phyloP scores from a whole-genome alignment of 2,329 filamentous ascomycete genomes.

The Macrophomina phaseolina region DNA sequence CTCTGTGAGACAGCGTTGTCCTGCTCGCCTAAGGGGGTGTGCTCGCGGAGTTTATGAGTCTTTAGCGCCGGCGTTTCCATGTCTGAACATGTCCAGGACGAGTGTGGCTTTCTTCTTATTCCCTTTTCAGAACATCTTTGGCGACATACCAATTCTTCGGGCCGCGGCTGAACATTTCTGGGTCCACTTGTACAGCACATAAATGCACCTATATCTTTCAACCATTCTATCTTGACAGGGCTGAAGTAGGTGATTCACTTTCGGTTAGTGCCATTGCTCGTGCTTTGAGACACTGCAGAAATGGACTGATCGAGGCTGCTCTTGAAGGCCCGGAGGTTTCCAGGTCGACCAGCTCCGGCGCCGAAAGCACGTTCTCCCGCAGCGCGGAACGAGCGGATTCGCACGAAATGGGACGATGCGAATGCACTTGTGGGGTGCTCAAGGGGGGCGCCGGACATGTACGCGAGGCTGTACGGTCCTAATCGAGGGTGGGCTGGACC shows the following conservation, averaged over 20 bases:
- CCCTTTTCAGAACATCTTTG: not conserved
- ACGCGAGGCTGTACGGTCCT: not conserved
- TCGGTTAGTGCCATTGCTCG: not conserved
- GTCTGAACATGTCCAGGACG: not conserved
- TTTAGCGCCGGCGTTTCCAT: not conserved
- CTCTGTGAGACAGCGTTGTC: not conserved
- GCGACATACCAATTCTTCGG: slow-evolving; percentile 2
- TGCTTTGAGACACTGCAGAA: not conserved
- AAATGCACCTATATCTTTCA: not conserved
- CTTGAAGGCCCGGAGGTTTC: not conserved
- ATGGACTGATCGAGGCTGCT: not conserved
- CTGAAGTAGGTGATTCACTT: not conserved
- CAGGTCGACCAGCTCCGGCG: not conserved
- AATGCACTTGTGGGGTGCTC: not conserved
- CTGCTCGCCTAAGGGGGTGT: not conserved
- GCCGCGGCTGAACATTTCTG: not conserved
- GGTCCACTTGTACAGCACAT: not conserved
- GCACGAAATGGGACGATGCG: not conserved
- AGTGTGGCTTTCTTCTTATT: not conserved
- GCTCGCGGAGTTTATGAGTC: not conserved
- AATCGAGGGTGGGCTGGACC: slow-evolving; percentile 6
- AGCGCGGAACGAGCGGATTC: not conserved
- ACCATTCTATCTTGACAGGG: not conserved
- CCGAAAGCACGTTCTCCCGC: not conserved
- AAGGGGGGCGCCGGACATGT: not conserved